These are phyloP conservation scores for Saccharomyces jurei DNA, from an alignment of 805 yeast genomes.

Conservation along the genomic window DNA sequence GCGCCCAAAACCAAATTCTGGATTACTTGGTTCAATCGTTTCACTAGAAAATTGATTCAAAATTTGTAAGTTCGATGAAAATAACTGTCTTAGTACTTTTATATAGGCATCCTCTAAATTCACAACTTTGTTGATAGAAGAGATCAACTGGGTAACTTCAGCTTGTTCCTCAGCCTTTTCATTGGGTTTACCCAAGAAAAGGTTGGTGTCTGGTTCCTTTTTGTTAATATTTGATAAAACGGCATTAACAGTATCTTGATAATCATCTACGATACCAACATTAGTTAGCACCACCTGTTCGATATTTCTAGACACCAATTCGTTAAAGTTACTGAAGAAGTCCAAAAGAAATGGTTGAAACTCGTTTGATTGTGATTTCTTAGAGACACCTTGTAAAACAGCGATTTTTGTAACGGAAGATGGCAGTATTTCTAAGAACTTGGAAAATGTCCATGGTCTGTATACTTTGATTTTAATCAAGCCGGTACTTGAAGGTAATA, in stretches of 20 bases:
- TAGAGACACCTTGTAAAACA: slow-evolving; percentile 52
- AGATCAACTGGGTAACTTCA: slow-evolving; percentile 5
- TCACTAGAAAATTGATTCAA: slow-evolving; percentile 50
- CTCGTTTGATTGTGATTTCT: slow-evolving; percentile 24
- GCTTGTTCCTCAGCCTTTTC: slow-evolving; percentile 1
- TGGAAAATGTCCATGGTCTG: slow-evolving; percentile 62
- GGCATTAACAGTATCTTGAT: slow-evolving; percentile 36
- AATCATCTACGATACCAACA: slow-evolving; percentile 33
- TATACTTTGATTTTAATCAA: slow-evolving; percentile 54
- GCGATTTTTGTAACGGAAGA: slow-evolving; percentile 47
- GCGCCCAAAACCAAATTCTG: slow-evolving; percentile 83
- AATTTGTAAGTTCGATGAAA: slow-evolving; percentile 43
- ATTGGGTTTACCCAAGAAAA: slow-evolving; percentile 44
- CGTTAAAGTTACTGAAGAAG: slow-evolving; percentile 50
- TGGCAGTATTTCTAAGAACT: slow-evolving; percentile 46
- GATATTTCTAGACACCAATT: slow-evolving; percentile 40
- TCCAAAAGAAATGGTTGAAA: slow-evolving; percentile 73
- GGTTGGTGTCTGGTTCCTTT: slow-evolving; percentile 51
- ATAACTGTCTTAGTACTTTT: slow-evolving; percentile 65
- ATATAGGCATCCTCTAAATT: slow-evolving; percentile 67
- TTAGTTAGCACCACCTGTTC: slow-evolving; percentile 48
- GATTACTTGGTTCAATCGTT: slow-evolving; percentile 45
- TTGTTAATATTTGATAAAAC: slow-evolving; percentile 39
- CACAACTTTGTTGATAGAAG: slow-evolving; percentile 37
- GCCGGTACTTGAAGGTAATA: slow-evolving; percentile 27